These are phyloP conservation scores for Exophiala mesophila DNA, from an alignment of 2,329 filamentous ascomycete species.

Conservation along the genomic window DNA sequence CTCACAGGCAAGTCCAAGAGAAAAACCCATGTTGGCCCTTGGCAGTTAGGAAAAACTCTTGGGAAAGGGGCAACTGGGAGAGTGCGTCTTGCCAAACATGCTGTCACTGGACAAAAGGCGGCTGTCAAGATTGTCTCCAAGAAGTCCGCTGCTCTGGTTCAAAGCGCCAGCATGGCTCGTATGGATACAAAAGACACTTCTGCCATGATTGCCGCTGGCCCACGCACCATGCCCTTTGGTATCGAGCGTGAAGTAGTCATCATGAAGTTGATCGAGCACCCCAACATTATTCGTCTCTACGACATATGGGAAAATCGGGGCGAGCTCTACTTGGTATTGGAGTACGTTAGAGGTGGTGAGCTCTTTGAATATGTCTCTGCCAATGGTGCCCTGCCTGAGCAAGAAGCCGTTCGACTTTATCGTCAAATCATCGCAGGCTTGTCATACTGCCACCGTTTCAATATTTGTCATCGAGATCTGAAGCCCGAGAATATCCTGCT, in stretches of 20 bases:
- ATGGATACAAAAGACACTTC: conserved; percentile 66
- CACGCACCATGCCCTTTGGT: conserved; percentile 73
- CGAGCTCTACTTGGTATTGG: conserved; percentile 94
- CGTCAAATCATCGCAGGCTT: conserved; percentile 90
- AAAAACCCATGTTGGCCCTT: conserved; percentile 81
- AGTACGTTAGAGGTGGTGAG: conserved; percentile 81
- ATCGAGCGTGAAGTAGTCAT: conserved; percentile 95
- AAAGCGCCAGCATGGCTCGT: conserved; percentile 78
- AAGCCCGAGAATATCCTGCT: conserved; percentile 97
- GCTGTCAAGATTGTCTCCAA: conserved; percentile 96
- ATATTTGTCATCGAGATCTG: conserved; percentile 91
- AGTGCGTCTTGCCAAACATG: conserved; percentile 80
- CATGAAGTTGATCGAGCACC: conserved; percentile 92
- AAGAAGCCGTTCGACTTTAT: conserved; percentile 77
- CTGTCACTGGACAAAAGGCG: conserved; percentile 69
- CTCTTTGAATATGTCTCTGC: conserved; percentile 80
- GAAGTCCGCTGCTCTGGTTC: conserved; percentile 69
- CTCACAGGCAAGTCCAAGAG: conserved; percentile 48
- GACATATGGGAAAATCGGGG: conserved; percentile 98
- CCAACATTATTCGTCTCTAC: conserved; percentile 87
- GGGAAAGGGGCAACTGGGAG: conserved; percentile 86
- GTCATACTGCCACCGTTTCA: conserved; percentile 87
- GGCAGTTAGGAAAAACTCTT: conserved; percentile 84
- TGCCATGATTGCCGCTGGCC: conserved; percentile 53
- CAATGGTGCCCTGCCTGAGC: conserved; percentile 68